Percentiles rank a stretch among this genome's conserved stretches.
These are phyloP conservation scores for Tolypocladium tundrense DNA, from an alignment of 2,329 filamentous ascomycete genomes.

Conservation along the genomic window DNA sequence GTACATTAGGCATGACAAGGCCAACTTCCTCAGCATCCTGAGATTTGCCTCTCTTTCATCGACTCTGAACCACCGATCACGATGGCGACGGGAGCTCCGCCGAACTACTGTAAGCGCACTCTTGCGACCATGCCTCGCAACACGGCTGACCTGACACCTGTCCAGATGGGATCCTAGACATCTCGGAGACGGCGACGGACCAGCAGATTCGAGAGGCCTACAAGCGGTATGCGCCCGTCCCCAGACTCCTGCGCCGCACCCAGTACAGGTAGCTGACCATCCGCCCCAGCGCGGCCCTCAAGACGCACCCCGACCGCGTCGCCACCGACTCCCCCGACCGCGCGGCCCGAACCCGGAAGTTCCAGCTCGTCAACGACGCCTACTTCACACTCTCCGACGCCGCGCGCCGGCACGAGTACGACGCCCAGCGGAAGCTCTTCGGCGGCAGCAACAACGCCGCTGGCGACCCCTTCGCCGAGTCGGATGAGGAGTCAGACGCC, in stretches of 20 bases:
- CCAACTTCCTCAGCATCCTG: neutral
- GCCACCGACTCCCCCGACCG: slow-evolving; percentile 76
- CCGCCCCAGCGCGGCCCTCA: slow-evolving; percentile 61
- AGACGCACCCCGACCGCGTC: slow-evolving; percentile 89
- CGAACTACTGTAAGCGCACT: slow-evolving; percentile 46
- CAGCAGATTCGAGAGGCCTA: slow-evolving; percentile 90
- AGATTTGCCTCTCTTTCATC: neutral
- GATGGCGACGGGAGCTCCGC: slow-evolving; percentile 32
- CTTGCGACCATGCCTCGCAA: neutral
- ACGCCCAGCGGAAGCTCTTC: slow-evolving; percentile 45
- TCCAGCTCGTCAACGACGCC: slow-evolving; percentile 86
- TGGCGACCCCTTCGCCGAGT: slow-evolving; percentile 35
- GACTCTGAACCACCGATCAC: slow-evolving; percentile 5
- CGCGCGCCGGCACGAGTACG: slow-evolving; percentile 70
- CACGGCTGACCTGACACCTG: neutral
- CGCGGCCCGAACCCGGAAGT: slow-evolving; percentile 68
- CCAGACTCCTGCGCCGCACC: neutral
- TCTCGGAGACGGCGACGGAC: slow-evolving; percentile 62
- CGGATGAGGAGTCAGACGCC: slow-evolving; percentile 25
- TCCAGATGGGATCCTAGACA: slow-evolving; percentile 62
- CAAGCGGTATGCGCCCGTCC: slow-evolving; percentile 53
- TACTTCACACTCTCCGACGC: slow-evolving; percentile 86
- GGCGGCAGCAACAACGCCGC: slow-evolving; percentile 4
- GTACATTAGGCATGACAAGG: neutral
- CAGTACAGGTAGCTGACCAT: neutral